A percentile compares a stretch with the other conserved stretches of the same genome.
Evolutionary conservation across 164 flowering plant genomes (phyloP).

Genomic region (Vitis amurensis): DNA sequence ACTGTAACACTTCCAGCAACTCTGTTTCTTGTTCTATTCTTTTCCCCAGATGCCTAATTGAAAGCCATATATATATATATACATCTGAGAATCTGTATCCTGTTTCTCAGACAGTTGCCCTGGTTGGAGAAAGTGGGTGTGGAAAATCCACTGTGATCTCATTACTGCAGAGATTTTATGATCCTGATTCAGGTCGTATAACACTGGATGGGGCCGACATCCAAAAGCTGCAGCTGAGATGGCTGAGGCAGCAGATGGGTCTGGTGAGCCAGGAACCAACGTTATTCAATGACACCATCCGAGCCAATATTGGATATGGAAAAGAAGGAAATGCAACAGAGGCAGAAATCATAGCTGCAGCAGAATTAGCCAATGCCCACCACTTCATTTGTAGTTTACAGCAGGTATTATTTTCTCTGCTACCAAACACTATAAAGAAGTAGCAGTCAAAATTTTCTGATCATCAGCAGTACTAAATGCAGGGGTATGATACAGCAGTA

Average conservation of each 20-base stretch:
- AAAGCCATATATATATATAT: no score
- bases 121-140: slow-evolving; percentile 32
- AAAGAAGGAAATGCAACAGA: no score
- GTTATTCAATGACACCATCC: no score
- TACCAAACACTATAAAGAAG: no score
- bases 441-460: no score
- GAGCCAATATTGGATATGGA: no score
- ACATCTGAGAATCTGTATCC: no score
- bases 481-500: slow-evolving; percentile 37
- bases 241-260: slow-evolving; percentile 37
- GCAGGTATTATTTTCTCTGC: slow-evolving; percentile 9
- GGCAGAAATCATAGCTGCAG: no score
- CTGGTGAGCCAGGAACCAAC: slow-evolving; percentile 9
- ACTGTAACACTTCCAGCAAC: no score
- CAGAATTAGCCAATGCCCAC: no score
- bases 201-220: slow-evolving; percentile 23
- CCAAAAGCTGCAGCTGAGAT: slow-evolving; percentile 22
- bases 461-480: not conserved
- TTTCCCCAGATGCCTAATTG: no score
- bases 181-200: slow-evolving; percentile 28
- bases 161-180: slow-evolving; percentile 31
- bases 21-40: no score
- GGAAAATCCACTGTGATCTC: slow-evolving; percentile 31
- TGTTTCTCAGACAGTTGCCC: slow-evolving; percentile 17
- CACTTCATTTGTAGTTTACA: slow-evolving; percentile 11